Evolutionary conservation across 2,329 filamentous ascomycete genomes (phyloP).

Genomic region (Aspergillus ibericus): DNA sequence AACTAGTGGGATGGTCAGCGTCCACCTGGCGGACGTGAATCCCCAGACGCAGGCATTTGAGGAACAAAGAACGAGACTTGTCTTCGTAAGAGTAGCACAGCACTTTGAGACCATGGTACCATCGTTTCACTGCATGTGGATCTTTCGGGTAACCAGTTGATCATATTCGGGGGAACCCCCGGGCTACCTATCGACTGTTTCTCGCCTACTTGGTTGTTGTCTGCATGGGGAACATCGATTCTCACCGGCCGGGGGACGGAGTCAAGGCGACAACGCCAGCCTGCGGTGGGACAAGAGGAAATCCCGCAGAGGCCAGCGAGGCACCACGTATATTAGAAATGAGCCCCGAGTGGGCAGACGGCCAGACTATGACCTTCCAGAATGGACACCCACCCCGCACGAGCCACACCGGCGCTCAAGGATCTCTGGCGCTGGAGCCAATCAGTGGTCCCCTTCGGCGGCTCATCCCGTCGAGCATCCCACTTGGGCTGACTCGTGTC

Average conservation of each 20-base stretch:
- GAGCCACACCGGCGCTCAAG: conserved; percentile 13
- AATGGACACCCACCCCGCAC: conserved; percentile 15
- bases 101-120: not conserved
- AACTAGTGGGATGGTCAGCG: too few species aligned
- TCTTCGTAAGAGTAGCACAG: not conserved
- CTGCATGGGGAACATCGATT: not conserved
- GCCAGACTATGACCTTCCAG: not conserved
- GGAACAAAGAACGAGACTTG: not conserved
- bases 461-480: conserved; percentile 12
- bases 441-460: conserved; percentile 12
- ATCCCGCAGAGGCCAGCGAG: not conserved
- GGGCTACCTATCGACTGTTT: not conserved
- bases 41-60: too few species aligned
- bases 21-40: too few species aligned
- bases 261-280: not conserved
- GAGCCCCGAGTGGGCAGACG: not conserved
- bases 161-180: not conserved
- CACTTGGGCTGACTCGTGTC: conserved; percentile 21
- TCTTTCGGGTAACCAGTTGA: conserved; percentile 1
- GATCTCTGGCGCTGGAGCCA: conserved; percentile 8
- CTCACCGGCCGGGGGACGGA: not conserved
- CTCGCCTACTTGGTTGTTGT: not conserved
- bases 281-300: not conserved
- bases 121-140: conserved; percentile 5
- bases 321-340: not conserved